A percentile compares a stretch with the other conserved stretches of the same genome.
phyloP scores from a whole-genome alignment of 306 rosid genomes.

The Acacia crassicarpa region DNA sequence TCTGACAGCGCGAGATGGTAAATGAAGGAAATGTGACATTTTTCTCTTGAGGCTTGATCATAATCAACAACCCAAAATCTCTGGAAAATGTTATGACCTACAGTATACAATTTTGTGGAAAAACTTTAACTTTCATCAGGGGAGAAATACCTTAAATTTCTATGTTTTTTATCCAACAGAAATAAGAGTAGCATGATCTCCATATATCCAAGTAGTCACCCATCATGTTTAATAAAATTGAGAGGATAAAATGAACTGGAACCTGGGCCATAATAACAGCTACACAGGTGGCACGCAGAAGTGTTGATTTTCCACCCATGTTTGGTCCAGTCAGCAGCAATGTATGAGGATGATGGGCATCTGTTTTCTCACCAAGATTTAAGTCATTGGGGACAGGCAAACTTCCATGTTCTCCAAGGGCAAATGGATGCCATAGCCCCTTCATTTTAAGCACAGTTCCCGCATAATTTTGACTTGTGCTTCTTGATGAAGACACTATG shows the following conservation, averaged over 20 bases:
- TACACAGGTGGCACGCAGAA: slow-evolving; percentile 88
- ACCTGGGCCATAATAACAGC: slow-evolving; percentile 98
- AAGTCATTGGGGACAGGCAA: slow-evolving; percentile 84
- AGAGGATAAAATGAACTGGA: slow-evolving; percentile 24
- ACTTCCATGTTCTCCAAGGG: slow-evolving; percentile 73
- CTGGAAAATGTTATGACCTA: not conserved
- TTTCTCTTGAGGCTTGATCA: slow-evolving; percentile 8
- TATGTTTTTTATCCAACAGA: not conserved
- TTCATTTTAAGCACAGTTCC: slow-evolving; percentile 60
- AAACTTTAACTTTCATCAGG: slow-evolving; percentile 1
- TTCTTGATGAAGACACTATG: slow-evolving; percentile 49
- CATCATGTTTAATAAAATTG: slow-evolving; percentile 6
- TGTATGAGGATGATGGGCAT: slow-evolving; percentile 59
- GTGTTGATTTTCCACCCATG: slow-evolving; percentile 99
- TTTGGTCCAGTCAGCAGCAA: slow-evolving; percentile 92
- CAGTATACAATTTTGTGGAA: slow-evolving; percentile 12
- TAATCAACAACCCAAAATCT: slow-evolving; percentile 1
- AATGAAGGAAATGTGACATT: slow-evolving; percentile 5
- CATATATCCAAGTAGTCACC: not conserved
- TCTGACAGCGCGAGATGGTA: not conserved
- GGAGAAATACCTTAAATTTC: not conserved
- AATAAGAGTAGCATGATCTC: slow-evolving; percentile 11
- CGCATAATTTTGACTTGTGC: slow-evolving; percentile 36
- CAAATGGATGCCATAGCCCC: slow-evolving; percentile 97
- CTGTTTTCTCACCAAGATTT: slow-evolving; percentile 69